Percentiles rank a stretch among this genome's conserved stretches.
phyloP scores from a whole-genome alignment of 805 yeast species.

The Nakazawaea ambrosiae region DNA sequence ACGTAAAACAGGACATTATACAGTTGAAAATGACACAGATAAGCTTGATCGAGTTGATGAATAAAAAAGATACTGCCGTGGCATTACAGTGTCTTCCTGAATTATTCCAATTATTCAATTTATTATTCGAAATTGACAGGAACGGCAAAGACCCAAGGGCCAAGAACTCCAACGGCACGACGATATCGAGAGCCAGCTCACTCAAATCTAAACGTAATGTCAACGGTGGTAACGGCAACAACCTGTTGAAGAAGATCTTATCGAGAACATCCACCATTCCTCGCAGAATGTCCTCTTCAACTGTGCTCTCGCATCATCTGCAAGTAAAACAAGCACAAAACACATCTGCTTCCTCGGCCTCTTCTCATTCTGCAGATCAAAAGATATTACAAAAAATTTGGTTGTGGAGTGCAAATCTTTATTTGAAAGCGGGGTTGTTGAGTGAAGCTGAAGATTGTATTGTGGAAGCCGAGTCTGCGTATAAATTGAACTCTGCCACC shows the following conservation, averaged over 20 bases:
- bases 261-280: not conserved
- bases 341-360: slow-evolving; percentile 25
- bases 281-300: too few species aligned
- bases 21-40: slow-evolving; percentile 73
- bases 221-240: not conserved
- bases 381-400: slow-evolving; percentile 55
- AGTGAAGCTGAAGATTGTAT: slow-evolving; percentile 67
- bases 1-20: slow-evolving; percentile 39
- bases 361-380: not conserved
- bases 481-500: slow-evolving; percentile 39
- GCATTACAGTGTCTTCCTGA: slow-evolving; percentile 63
- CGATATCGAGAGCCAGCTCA: not conserved
- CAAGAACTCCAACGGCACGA: too few species aligned
- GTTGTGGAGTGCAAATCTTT: slow-evolving; percentile 67
- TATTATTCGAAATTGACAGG: slow-evolving; percentile 27
- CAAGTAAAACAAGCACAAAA: slow-evolving; percentile 12
- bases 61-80: slow-evolving; percentile 44
- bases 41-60: slow-evolving; percentile 53
- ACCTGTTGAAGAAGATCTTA: slow-evolving; percentile 7
- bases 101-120: slow-evolving; percentile 51
- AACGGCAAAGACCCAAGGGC: slow-evolving; percentile 18
- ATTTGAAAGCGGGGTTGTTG: slow-evolving; percentile 43
- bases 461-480: slow-evolving; percentile 56
- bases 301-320: slow-evolving; percentile 21
- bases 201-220: not conserved